Percentiles rank a stretch among this genome's conserved stretches.
phyloP scores from a whole-genome alignment of 140 eudicot species.

The Stevia rebaudiana region DNA sequence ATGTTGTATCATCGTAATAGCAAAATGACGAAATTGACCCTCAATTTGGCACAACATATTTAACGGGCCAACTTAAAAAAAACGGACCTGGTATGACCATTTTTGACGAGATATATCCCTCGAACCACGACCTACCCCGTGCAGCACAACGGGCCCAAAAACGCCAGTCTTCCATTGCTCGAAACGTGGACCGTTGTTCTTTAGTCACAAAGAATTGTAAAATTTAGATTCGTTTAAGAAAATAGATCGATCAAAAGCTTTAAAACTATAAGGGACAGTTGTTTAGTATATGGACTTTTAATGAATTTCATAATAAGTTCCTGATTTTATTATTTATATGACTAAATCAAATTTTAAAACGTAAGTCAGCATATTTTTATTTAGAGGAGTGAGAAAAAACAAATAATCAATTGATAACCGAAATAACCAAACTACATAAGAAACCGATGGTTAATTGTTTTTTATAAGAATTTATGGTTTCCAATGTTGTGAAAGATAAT shows the following conservation, averaged over 20 bases:
- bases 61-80: neutral
- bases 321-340: too few relatives aligned
- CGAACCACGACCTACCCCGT: constrained; percentile 56
- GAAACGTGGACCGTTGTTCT: constrained; percentile 78
- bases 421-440: too few relatives aligned
- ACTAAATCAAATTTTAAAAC: too few relatives aligned
- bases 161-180: constrained; percentile 86
- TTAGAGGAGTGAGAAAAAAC: too few relatives aligned
- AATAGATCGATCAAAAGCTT: constrained; percentile 7
- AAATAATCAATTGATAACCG: too few relatives aligned
- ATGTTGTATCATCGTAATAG: neutral
- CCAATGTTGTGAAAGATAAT: too few relatives aligned
- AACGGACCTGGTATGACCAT: constrained; percentile 90
- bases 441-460: too few relatives aligned
- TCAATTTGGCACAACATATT: neutral
- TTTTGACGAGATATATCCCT: constrained; percentile 61
- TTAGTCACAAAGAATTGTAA: constrained; percentile 15
- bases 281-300: neutral
- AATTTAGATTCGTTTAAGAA: neutral
- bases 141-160: constrained; percentile 69
- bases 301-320: too few relatives aligned
- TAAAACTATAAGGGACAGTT: neutral
- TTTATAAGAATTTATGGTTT: too few relatives aligned
- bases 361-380: too few relatives aligned
- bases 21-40: neutral